Percentiles rank a stretch among this genome's conserved stretches.
Conservation (phyloP, 164 flowering plant species). For the Stephania cephalantha region DNA sequence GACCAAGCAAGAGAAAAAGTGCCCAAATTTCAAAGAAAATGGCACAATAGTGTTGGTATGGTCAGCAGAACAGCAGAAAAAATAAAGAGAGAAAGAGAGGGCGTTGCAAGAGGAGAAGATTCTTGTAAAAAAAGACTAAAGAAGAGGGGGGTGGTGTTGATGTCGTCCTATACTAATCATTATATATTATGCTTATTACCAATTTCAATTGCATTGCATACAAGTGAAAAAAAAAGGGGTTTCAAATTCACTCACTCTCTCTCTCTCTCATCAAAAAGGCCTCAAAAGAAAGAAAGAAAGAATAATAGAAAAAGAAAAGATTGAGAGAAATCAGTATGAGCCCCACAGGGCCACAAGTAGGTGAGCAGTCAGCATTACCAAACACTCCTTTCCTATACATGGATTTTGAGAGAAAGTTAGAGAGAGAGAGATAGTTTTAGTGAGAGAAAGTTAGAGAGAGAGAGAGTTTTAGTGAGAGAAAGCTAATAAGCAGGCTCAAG, state of each 20-base stretch:
- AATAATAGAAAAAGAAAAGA: neutral
- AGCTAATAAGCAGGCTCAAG: neutral
- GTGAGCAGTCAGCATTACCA: conserved; percentile 41
- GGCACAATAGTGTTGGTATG: conserved; percentile 12
- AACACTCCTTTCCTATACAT: neutral
- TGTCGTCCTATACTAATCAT: conserved; percentile 47
- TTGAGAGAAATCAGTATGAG: neutral
- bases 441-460: too few species aligned
- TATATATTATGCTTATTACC: conserved; percentile 17
- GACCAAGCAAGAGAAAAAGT: neutral
- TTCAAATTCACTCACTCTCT: neutral
- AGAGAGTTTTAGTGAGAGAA: too few species aligned
- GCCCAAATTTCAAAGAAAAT: conserved; percentile 9
- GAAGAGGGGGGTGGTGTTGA: conserved; percentile 11
- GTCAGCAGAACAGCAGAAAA: neutral
- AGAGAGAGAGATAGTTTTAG: too few species aligned
- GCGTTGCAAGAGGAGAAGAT: conserved; percentile 42
- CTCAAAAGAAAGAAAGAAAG: conserved; percentile 5
- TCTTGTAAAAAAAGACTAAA: conserved; percentile 44
- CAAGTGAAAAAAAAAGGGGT: conserved; percentile 19
- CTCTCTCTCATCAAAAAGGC: conserved; percentile 4
- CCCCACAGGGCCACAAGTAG: conserved; percentile 34
- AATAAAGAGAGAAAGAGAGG: conserved; percentile 10
- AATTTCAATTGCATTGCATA: conserved; percentile 29
- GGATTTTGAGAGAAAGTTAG: too few species aligned